phyloP scores from a whole-genome alignment of 768 basidiomycete species.

The Lactarius evosmus region DNA sequence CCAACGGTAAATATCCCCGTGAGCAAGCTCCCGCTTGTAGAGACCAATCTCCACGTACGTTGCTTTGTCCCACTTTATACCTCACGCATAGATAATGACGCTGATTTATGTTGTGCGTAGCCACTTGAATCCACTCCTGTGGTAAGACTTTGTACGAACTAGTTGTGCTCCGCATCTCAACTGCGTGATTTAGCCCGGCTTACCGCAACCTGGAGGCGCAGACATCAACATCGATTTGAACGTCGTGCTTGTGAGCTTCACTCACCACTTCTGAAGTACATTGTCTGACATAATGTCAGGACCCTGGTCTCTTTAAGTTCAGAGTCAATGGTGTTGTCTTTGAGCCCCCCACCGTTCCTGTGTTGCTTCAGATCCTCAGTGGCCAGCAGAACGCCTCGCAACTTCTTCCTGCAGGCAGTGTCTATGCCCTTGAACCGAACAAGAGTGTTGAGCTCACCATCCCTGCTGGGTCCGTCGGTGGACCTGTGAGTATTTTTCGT shows the following conservation, averaged over 20 bases:
- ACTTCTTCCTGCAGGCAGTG: constrained; percentile 48
- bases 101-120: neutral
- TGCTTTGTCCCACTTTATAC: neutral
- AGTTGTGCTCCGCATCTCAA: neutral
- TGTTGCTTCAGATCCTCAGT: constrained; percentile 58
- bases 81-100: neutral
- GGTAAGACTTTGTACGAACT: neutral
- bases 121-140: constrained; percentile 20
- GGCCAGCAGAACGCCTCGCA: constrained; percentile 46
- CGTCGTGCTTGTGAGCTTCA: constrained; percentile 25
- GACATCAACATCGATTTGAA: constrained; percentile 28
- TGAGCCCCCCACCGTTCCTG: constrained; percentile 44
- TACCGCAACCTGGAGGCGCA: constrained; percentile 27
- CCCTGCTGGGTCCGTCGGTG: constrained; percentile 40
- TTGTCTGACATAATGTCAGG: constrained; percentile 5
- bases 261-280: neutral
- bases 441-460: constrained; percentile 47
- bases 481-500: constrained; percentile 24
- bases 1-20: constrained; percentile 16
- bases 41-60: constrained; percentile 28
- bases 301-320: constrained; percentile 28
- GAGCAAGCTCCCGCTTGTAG: constrained; percentile 20
- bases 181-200: constrained; percentile 28
- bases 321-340: constrained; percentile 39
- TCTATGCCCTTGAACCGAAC: constrained; percentile 47